Percentiles rank a stretch among this genome's conserved stretches.
Evolutionary conservation across 345 rosid genomes (phyloP).

Genomic region (Acer saccharum): DNA sequence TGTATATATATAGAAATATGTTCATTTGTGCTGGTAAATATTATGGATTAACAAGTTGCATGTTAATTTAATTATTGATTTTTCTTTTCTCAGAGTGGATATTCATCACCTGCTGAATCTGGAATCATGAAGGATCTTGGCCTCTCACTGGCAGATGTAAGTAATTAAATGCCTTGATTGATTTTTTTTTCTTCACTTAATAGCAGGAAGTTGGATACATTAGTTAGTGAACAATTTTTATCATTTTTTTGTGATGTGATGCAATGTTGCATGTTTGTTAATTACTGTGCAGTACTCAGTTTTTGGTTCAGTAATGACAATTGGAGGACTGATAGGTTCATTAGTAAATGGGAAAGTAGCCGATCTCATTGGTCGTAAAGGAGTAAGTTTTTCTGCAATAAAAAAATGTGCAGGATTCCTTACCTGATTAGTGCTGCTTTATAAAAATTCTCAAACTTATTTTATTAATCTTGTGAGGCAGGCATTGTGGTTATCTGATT

Average conservation of each 20-base stretch:
- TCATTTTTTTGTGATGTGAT: too few relatives aligned
- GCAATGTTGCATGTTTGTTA: background rate
- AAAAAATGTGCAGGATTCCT: background rate
- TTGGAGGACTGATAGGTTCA: conserved; percentile 2
- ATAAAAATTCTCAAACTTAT: too few relatives aligned
- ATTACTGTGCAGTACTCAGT: background rate
- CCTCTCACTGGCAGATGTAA: conserved; percentile 35
- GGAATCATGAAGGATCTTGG: conserved; percentile 43
- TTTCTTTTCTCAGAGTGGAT: conserved; percentile 34
- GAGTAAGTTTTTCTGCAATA: conserved; percentile 18
- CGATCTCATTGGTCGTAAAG: conserved; percentile 28
- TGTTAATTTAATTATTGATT: background rate
- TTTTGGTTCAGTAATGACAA: conserved; percentile 1
- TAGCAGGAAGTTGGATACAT: too few relatives aligned
- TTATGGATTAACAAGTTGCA: too few relatives aligned
- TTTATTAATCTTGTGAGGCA: background rate
- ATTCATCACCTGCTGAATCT: conserved; percentile 42
- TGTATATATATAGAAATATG: background rate
- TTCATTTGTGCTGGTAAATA: background rate
- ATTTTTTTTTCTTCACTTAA: background rate
- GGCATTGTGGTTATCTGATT: background rate
- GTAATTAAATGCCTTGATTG: too few relatives aligned
- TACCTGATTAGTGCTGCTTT: too few relatives aligned
- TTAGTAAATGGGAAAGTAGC: conserved; percentile 4
- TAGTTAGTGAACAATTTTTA: too few relatives aligned